Evolutionary conservation across 805 yeast genomes (phyloP).

Genomic region (Blastobotrys attinorum): DNA sequence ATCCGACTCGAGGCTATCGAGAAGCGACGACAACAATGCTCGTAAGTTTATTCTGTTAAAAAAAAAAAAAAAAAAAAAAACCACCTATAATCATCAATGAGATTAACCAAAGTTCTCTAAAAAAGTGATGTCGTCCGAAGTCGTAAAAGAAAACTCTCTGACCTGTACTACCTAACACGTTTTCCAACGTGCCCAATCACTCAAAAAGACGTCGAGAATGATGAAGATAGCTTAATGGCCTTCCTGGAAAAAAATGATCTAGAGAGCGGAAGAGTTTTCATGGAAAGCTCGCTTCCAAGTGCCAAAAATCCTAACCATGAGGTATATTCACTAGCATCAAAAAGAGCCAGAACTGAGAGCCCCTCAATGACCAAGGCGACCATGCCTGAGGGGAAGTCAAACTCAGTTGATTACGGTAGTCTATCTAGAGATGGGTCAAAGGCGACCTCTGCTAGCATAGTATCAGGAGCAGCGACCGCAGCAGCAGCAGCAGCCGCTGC

Average conservation of each 20-base stretch:
- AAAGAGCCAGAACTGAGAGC: constrained; percentile 6
- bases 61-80: too few species aligned
- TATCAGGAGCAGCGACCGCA: too few species aligned
- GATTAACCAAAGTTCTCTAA: too few species aligned
- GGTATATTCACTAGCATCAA: not conserved
- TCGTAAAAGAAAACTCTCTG: constrained; percentile 52
- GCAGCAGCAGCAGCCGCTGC: too few species aligned
- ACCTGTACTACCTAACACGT: constrained; percentile 51
- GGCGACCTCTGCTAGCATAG: too few species aligned
- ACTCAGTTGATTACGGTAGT: not conserved
- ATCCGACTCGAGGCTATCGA: constrained; percentile 41
- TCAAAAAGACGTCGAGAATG: constrained; percentile 30
- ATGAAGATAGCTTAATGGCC: constrained; percentile 35
- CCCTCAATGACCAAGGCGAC: constrained; percentile 2
- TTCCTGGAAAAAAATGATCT: constrained; percentile 48
- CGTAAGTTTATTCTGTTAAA: too few species aligned
- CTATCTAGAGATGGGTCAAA: too few species aligned
- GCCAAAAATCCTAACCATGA: constrained; percentile 2
- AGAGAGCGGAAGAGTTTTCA: constrained; percentile 29
- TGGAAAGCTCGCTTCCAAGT: constrained; percentile 28
- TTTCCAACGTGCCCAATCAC: constrained; percentile 41
- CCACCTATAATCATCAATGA: too few species aligned
- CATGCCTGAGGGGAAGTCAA: not conserved
- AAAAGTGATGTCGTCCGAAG: constrained; percentile 33
- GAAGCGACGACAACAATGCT: constrained; percentile 36